These are phyloP conservation scores for Pyrenophora seminiperda DNA, from an alignment of 2,329 filamentous ascomycete species.

Conservation along the genomic window DNA sequence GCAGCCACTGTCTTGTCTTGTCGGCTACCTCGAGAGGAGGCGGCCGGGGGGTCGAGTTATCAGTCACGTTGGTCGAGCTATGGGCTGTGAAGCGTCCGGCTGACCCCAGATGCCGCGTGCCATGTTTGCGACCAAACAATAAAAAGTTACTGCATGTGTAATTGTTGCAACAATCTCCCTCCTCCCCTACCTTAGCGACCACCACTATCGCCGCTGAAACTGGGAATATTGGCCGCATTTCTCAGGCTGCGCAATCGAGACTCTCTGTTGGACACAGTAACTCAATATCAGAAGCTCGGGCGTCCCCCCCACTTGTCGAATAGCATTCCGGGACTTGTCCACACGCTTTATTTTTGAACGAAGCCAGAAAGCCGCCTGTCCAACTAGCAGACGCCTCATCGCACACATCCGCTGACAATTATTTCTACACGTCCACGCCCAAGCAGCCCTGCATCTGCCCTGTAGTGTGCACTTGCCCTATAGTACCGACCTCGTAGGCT, in stretches of 20 bases:
- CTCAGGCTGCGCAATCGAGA: slow-evolving; percentile 20
- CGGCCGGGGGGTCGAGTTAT: slow-evolving; percentile 21
- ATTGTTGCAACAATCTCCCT: slow-evolving; percentile 17
- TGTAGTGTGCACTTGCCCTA: slow-evolving; percentile 17
- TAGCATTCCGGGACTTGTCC: slow-evolving; percentile 35
- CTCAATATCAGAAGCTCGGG: slow-evolving; percentile 29
- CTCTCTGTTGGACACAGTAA: slow-evolving; percentile 20
- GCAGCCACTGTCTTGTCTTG: slow-evolving; percentile 16
- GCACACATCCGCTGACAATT: slow-evolving; percentile 18
- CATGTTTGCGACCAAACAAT: slow-evolving; percentile 27
- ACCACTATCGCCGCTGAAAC: slow-evolving; percentile 16
- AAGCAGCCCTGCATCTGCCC: slow-evolving; percentile 25
- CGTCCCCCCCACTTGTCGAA: slow-evolving; percentile 27
- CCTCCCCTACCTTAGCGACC: slow-evolving; percentile 2
- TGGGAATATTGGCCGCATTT: slow-evolving; percentile 19
- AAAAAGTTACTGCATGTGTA: slow-evolving; percentile 25
- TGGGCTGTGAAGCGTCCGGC: slow-evolving; percentile 20
- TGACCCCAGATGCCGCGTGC: slow-evolving; percentile 31
- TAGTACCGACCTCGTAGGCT: slow-evolving; percentile 20
- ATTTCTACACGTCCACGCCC: slow-evolving; percentile 16
- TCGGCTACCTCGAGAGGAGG: slow-evolving; percentile 23
- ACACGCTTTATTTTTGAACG: slow-evolving; percentile 26
- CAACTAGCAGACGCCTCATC: slow-evolving; percentile 16
- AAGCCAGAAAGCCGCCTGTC: slow-evolving; percentile 10
- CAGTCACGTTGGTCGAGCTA: slow-evolving; percentile 28